Evolutionary conservation across 495 filamentous ascomycete species (phyloP).

Genomic region (Aspergillus sparsus): DNA sequence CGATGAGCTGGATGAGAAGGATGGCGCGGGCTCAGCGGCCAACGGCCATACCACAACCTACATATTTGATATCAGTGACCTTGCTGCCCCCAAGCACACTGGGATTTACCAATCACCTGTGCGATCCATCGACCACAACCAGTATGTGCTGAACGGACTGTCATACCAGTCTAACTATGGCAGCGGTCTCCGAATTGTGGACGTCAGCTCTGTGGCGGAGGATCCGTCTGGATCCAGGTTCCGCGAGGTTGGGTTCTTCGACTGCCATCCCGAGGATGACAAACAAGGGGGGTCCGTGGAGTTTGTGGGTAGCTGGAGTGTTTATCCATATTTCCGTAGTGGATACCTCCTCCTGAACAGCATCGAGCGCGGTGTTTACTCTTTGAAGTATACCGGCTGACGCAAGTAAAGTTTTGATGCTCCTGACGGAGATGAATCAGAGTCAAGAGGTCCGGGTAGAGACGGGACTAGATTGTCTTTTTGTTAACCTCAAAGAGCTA

Average conservation of each 20-base stretch:
- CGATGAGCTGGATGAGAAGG: conserved; percentile 27
- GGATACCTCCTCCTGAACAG: conserved; percentile 25
- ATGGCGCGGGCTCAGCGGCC: conserved; percentile 20
- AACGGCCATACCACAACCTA: conserved; percentile 29
- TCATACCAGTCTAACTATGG: conserved; percentile 26
- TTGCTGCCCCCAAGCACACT: conserved; percentile 21
- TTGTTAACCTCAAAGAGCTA: too few relatives aligned
- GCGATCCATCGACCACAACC: conserved; percentile 27
- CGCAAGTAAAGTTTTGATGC: neutral
- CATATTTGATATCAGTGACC: conserved; percentile 26
- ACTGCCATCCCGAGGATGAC: conserved; percentile 26
- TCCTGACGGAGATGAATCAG: neutral
- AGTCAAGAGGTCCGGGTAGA: too few relatives aligned
- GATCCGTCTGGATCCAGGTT: conserved; percentile 20
- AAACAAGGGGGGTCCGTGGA: conserved; percentile 18
- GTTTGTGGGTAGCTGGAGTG: conserved; percentile 25
- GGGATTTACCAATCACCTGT: conserved; percentile 26
- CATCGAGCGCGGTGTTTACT: conserved; percentile 25
- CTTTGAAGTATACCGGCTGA: conserved; percentile 21
- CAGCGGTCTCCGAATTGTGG: conserved; percentile 26
- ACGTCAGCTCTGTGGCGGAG: conserved; percentile 21
- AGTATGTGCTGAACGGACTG: conserved; percentile 25
- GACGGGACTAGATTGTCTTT: too few relatives aligned
- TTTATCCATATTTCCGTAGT: conserved; percentile 23
- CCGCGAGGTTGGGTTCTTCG: conserved; percentile 23